phyloP scores from a whole-genome alignment of 2,329 filamentous ascomycete genomes.

The Aspergillus niger region DNA sequence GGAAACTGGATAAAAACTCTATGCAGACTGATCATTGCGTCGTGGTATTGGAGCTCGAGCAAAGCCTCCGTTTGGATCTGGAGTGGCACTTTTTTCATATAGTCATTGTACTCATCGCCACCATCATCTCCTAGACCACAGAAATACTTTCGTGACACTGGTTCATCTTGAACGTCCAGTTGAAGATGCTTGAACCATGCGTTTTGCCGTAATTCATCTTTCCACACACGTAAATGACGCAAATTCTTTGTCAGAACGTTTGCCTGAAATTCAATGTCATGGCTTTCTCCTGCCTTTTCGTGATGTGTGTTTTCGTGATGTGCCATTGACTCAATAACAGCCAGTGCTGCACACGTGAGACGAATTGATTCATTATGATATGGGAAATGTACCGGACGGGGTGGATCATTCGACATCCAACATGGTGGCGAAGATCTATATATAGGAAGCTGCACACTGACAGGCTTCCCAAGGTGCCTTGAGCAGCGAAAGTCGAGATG shows the following conservation, averaged over 20 bases:
- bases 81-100: constrained; percentile 8
- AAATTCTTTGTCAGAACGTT: neutral
- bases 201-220: neutral
- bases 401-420: neutral
- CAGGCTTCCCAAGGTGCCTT: constrained; percentile 21
- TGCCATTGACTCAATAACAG: neutral
- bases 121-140: neutral
- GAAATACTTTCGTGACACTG: neutral
- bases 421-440: neutral
- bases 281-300: neutral
- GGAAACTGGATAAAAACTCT: constrained; percentile 24
- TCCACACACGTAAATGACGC: neutral
- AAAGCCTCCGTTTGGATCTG: constrained; percentile 10
- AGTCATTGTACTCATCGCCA: neutral
- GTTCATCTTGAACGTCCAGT: neutral
- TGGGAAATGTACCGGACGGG: neutral
- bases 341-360: neutral
- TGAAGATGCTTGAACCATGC: neutral
- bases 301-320: neutral
- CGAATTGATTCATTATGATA: constrained; percentile 5
- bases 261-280: neutral
- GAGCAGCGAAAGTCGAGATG: constrained; percentile 25
- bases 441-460: constrained; percentile 8
- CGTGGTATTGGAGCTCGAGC: constrained; percentile 21
- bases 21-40: constrained; percentile 20